Evolutionary conservation across 345 rosid species (phyloP).

Genomic region (Hevea brasiliensis): DNA sequence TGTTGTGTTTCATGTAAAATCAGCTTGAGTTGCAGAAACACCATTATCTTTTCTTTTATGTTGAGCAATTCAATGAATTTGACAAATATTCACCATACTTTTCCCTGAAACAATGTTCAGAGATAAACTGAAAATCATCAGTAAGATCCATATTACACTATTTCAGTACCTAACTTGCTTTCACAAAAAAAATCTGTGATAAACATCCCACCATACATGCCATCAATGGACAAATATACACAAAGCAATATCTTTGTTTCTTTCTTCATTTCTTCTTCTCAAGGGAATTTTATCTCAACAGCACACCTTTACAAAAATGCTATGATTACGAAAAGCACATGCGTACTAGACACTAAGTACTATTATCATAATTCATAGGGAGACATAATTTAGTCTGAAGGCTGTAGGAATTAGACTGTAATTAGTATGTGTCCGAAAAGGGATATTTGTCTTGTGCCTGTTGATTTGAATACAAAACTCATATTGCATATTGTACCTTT

Average conservation of each 20-base stretch:
- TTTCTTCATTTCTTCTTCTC: too few species aligned
- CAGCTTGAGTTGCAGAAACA: not conserved
- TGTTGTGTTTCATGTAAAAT: not conserved
- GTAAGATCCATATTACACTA: not conserved
- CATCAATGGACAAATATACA: not conserved
- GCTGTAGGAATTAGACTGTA: not conserved
- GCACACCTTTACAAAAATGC: not conserved
- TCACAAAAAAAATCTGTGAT: not conserved
- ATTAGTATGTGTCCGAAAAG: not conserved
- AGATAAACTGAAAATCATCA: not conserved
- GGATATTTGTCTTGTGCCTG: not conserved
- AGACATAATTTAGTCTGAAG: not conserved
- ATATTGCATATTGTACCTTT: constrained; percentile 43
- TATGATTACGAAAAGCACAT: not conserved
- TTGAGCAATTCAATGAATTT: not conserved
- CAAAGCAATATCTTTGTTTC: not conserved
- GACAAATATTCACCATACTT: not conserved
- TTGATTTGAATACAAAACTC: not conserved
- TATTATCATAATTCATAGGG: not conserved
- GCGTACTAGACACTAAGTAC: not conserved
- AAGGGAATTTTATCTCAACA: not conserved
- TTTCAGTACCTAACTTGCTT: not conserved
- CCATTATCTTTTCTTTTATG: not conserved
- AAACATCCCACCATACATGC: not conserved
- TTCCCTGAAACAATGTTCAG: not conserved